These are phyloP conservation scores for Alternaria angustiovoidea DNA, from an alignment of 2,329 filamentous ascomycete genomes.

Conservation along the genomic window DNA sequence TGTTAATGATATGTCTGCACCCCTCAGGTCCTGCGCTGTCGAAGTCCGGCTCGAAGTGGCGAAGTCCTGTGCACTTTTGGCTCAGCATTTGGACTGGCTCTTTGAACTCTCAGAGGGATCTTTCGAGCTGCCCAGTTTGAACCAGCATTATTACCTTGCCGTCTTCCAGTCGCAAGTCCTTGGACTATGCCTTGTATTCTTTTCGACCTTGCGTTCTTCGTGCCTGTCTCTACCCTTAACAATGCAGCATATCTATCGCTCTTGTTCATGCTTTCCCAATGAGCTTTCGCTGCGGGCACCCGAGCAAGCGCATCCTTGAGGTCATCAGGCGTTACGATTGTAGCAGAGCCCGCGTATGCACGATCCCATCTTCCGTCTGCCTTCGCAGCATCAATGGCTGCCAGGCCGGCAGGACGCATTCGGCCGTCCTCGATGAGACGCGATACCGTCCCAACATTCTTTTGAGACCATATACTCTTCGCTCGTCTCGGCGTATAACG, in stretches of 20 bases:
- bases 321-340: slow-evolving; percentile 59
- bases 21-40: neutral
- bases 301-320: slow-evolving; percentile 56
- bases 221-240: slow-evolving; percentile 55
- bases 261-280: slow-evolving; percentile 57
- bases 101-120: neutral
- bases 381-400: slow-evolving; percentile 64
- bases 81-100: neutral
- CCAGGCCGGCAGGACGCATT: slow-evolving; percentile 60
- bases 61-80: neutral
- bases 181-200: slow-evolving; percentile 56
- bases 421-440: slow-evolving; percentile 56
- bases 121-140: neutral
- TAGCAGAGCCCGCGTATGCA: slow-evolving; percentile 63
- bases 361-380: slow-evolving; percentile 66
- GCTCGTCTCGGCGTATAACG: slow-evolving; percentile 66
- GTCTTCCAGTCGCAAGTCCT: slow-evolving; percentile 12
- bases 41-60: neutral
- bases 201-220: slow-evolving; percentile 36
- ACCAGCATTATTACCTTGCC: neutral
- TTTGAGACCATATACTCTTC: slow-evolving; percentile 66
- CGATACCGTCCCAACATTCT: slow-evolving; percentile 64
- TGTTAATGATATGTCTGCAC: neutral
- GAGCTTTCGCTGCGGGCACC: slow-evolving; percentile 47
- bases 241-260: slow-evolving; percentile 59